Conservation (phyloP, 257 asterid species). For the Nemophila menziesii region DNA sequence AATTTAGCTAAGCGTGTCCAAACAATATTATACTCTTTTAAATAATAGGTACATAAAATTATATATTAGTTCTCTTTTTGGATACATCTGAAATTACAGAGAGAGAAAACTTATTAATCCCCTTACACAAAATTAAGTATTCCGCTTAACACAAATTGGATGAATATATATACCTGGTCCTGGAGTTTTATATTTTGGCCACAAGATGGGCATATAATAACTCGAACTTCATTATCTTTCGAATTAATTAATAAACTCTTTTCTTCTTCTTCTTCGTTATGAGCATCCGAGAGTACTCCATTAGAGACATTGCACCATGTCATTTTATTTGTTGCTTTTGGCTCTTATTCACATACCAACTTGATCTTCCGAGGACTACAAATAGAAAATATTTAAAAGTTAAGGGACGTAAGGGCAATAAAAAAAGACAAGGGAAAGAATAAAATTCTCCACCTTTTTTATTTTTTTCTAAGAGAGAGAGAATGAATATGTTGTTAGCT, state of each 20-base stretch:
- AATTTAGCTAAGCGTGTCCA: too few relatives aligned
- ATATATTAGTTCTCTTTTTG: too few relatives aligned
- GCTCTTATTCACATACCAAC: constrained; percentile 37
- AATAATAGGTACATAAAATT: too few relatives aligned
- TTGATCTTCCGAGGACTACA: constrained; percentile 16
- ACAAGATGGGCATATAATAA: constrained; percentile 36
- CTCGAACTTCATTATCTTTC: constrained; percentile 11
- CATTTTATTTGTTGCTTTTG: constrained; percentile 28
- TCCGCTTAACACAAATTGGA: too few relatives aligned
- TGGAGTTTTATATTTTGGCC: constrained; percentile 28
- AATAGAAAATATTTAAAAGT: not conserved
- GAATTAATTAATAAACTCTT: constrained; percentile 9
- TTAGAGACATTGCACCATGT: constrained; percentile 39
- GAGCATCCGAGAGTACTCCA: constrained; percentile 20
- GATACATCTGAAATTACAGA: too few relatives aligned
- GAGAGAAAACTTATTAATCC: too few relatives aligned
- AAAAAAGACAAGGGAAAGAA: constrained; percentile 10
- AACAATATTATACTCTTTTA: too few relatives aligned
- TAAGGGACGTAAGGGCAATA: too few relatives aligned
- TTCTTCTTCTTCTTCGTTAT: too few relatives aligned
- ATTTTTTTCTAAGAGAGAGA: constrained; percentile 5
- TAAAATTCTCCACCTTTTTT: constrained; percentile 18
- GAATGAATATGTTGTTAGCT: constrained; percentile 21
- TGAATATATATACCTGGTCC: constrained; percentile 24
- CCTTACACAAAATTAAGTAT: too few relatives aligned